These are phyloP conservation scores for Ogataea methanolica DNA, from an alignment of 805 yeast species.

Conservation along the genomic window DNA sequence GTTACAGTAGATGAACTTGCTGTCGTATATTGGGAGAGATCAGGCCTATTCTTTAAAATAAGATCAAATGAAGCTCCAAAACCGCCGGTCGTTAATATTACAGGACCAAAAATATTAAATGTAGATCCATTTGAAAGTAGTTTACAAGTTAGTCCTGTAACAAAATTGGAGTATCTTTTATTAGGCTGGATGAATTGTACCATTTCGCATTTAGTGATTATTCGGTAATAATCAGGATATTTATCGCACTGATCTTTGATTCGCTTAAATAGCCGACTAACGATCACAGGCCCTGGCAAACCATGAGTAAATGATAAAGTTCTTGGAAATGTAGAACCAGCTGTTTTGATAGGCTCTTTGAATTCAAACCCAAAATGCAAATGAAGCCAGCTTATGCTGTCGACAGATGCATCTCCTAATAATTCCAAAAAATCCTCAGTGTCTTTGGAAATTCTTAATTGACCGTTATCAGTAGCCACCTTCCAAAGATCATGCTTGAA, in stretches of 20 bases:
- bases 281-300: conserved; percentile 59
- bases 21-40: conserved; percentile 46
- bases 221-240: conserved; percentile 35
- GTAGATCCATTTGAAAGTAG: conserved; percentile 1
- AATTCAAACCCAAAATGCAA: conserved; percentile 52
- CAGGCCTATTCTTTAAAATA: conserved; percentile 48
- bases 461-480: conserved; percentile 39
- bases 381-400: conserved; percentile 71
- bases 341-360: conserved; percentile 1
- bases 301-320: conserved; percentile 17
- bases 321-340: conserved; percentile 12
- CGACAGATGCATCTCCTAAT: conserved; percentile 53
- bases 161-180: no score
- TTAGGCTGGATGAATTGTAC: conserved; percentile 6
- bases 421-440: conserved; percentile 35
- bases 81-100: conserved; percentile 62
- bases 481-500: conserved; percentile 61
- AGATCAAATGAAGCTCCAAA: conserved; percentile 52
- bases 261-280: conserved; percentile 43
- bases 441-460: conserved; percentile 49
- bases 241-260: conserved; percentile 32
- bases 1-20: conserved; percentile 46
- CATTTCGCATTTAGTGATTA: conserved; percentile 31
- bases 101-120: conserved; percentile 41
- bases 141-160: no score